These are phyloP conservation scores for Suhomyces canberraensis DNA, from an alignment of 805 yeast species.

Conservation along the genomic window DNA sequence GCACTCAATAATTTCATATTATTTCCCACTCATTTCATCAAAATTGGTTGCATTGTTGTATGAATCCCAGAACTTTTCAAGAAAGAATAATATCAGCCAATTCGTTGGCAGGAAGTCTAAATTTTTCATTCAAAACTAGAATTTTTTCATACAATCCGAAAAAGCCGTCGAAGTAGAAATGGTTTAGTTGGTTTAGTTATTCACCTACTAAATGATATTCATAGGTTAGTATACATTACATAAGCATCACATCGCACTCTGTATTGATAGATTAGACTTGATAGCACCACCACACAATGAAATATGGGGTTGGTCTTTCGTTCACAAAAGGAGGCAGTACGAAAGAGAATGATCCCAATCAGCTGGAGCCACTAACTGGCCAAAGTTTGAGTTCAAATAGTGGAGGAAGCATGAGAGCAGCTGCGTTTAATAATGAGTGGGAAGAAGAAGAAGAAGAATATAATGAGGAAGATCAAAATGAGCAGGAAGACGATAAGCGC, in stretches of 20 bases:
- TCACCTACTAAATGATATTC: too few species aligned
- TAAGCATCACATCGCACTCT: too few species aligned
- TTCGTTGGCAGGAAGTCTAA: conserved; percentile 8
- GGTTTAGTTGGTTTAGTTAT: too few species aligned
- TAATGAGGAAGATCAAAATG: conserved; percentile 8
- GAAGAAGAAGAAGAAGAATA: conserved; percentile 15
- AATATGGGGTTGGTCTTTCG: conserved; percentile 7
- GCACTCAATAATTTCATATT: conserved; percentile 25
- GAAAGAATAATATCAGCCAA: conserved; percentile 16
- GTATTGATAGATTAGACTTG: too few species aligned
- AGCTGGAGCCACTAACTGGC: too few species aligned
- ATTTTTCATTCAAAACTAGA: conserved; percentile 1
- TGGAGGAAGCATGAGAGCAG: conserved; percentile 3
- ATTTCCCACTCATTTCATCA: conserved; percentile 32
- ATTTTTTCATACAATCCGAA: conserved; percentile 24
- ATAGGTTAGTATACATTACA: too few species aligned
- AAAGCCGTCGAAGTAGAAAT: too few species aligned
- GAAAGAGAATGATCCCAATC: background rate
- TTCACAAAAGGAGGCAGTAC: conserved; percentile 9
- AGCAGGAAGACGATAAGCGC: conserved; percentile 4
- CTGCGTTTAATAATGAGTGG: conserved; percentile 5
- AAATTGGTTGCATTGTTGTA: conserved; percentile 27
- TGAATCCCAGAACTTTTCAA: conserved; percentile 33
- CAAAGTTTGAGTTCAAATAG: too few species aligned
- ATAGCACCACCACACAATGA: background rate